Conservation (phyloP, 148 eudicot genomes). For the Talinum fruticosum region DNA sequence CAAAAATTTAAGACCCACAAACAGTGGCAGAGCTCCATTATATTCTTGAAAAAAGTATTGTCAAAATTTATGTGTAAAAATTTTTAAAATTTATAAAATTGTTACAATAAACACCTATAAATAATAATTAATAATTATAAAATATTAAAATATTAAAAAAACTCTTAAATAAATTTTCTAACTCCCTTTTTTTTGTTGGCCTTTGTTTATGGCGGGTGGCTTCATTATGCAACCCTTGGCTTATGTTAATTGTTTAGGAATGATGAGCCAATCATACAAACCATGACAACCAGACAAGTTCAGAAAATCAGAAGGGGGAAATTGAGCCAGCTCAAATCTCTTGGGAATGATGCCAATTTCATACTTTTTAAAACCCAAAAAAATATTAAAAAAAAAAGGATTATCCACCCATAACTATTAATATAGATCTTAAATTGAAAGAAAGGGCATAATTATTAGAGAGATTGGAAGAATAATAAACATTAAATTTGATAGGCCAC, state of each 20-base stretch:
- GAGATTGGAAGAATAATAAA: conserved; percentile 6
- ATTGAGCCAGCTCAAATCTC: conserved; percentile 22
- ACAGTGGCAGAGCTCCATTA: too few relatives aligned
- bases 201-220: background rate
- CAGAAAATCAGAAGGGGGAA: background rate
- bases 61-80: too few relatives aligned
- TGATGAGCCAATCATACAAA: conserved; percentile 24
- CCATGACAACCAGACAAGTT: conserved; percentile 23
- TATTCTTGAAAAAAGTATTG: too few relatives aligned
- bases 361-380: conserved; percentile 8
- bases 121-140: too few relatives aligned
- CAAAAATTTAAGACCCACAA: too few relatives aligned
- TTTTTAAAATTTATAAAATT: too few relatives aligned
- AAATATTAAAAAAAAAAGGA: background rate
- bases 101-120: too few relatives aligned
- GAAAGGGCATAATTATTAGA: background rate
- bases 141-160: too few relatives aligned
- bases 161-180: too few relatives aligned
- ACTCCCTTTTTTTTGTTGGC: background rate
- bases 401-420: background rate
- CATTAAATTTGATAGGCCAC: background rate
- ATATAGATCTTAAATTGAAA: too few relatives aligned
- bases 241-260: background rate
- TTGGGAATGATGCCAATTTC: conserved; percentile 26
- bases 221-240: background rate